Evolutionary conservation across 345 rosid genomes (phyloP).

Genomic region (Arabis alpina): DNA sequence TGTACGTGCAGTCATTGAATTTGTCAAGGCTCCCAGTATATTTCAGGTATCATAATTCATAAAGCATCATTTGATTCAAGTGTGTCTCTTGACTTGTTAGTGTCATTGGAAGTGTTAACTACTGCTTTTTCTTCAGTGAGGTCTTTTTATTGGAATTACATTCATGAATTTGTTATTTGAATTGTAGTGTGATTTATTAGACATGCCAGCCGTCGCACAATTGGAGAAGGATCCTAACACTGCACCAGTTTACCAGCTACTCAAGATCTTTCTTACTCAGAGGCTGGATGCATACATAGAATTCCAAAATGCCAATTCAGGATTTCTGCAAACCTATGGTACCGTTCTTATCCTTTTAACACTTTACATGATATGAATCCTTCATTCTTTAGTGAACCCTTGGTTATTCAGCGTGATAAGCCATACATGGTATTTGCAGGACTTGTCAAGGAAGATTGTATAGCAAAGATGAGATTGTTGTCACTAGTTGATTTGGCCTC

Average conservation of each 20-base stretch:
- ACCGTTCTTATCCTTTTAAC: slow-evolving; percentile 8
- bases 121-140: not conserved
- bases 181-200: slow-evolving; percentile 80
- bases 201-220: slow-evolving; percentile 75
- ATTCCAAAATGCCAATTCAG: slow-evolving; percentile 75
- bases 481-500: slow-evolving; percentile 82
- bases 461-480: slow-evolving; percentile 84
- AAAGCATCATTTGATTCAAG: not conserved
- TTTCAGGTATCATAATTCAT: slow-evolving; percentile 67
- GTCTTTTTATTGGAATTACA: not conserved
- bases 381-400: not conserved
- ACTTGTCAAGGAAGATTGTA: slow-evolving; percentile 85
- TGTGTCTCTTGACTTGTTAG: slow-evolving; percentile 12
- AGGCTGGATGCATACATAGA: slow-evolving; percentile 77
- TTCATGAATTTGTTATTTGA: not conserved
- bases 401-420: slow-evolving; percentile 3
- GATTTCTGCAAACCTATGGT: slow-evolving; percentile 72
- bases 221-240: slow-evolving; percentile 73
- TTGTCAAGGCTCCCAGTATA: slow-evolving; percentile 82
- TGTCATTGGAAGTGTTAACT: not conserved
- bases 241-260: slow-evolving; percentile 68
- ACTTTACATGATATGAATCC: not conserved
- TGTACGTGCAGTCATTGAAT: slow-evolving; percentile 69
- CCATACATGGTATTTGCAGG: slow-evolving; percentile 45
- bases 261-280: slow-evolving; percentile 80